Evolutionary conservation across 768 basidiomycete genomes (phyloP).

Genomic region (Auricularia sp.): DNA sequence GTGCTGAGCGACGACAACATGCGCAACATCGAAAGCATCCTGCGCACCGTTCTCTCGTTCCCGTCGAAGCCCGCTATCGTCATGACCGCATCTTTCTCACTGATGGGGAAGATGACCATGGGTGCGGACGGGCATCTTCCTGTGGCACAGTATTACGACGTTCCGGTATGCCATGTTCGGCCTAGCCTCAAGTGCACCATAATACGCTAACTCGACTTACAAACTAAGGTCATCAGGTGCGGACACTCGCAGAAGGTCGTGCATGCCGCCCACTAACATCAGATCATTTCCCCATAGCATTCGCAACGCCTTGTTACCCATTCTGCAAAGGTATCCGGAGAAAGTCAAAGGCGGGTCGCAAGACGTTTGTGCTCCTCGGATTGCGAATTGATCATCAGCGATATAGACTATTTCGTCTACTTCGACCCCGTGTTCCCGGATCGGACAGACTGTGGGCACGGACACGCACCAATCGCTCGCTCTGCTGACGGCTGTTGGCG

Average conservation of each 20-base stretch:
- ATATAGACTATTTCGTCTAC: background rate
- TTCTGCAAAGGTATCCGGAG: conserved; percentile 1
- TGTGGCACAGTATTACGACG: conserved; percentile 6
- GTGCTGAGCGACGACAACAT: background rate
- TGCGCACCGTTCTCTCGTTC: conserved; percentile 2
- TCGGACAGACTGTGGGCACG: background rate
- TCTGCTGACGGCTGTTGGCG: background rate
- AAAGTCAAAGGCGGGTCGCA: background rate
- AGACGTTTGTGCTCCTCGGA: background rate
- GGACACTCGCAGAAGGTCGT: background rate
- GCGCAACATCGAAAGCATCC: conserved; percentile 3
- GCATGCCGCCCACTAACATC: background rate
- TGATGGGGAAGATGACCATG: conserved; percentile 6
- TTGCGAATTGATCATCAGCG: background rate
- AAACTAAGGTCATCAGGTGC: background rate
- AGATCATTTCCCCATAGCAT: background rate
- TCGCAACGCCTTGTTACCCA: conserved; percentile 4
- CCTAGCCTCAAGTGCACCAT: too few relatives aligned
- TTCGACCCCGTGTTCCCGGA: background rate
- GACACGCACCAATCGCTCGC: too few relatives aligned
- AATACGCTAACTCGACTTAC: background rate
- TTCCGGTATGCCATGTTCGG: background rate
- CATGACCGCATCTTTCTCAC: conserved; percentile 3
- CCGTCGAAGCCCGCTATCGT: conserved; percentile 4
- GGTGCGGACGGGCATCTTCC: conserved; percentile 5